Evolutionary conservation across 192 early-diverging fungal species (phyloP).

Genomic region (Umbelopsis sp.): DNA sequence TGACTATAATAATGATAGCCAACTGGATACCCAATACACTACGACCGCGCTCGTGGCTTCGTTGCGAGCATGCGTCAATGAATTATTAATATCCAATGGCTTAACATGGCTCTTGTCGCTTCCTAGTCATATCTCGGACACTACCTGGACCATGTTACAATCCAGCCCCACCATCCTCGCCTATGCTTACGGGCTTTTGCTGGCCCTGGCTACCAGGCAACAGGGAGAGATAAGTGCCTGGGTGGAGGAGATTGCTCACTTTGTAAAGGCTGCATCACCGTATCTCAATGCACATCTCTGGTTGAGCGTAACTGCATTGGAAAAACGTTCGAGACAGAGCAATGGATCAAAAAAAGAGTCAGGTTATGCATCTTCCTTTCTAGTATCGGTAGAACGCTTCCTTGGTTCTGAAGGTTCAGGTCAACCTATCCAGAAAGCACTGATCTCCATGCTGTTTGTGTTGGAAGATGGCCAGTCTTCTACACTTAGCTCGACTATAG

Average conservation of each 20-base stretch:
- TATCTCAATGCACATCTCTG: slow-evolving; percentile 7
- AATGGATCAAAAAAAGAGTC: too few relatives aligned
- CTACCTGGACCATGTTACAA: slow-evolving; percentile 26
- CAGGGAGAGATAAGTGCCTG: neutral
- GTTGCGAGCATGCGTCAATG: slow-evolving; percentile 29
- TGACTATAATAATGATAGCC: neutral
- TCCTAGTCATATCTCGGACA: slow-evolving; percentile 19
- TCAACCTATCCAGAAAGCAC: neutral
- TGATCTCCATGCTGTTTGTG: slow-evolving; percentile 1
- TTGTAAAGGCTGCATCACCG: slow-evolving; percentile 21
- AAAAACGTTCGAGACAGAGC: neutral
- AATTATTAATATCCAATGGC: slow-evolving; percentile 18
- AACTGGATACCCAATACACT: slow-evolving; percentile 14
- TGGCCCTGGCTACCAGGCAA: slow-evolving; percentile 12
- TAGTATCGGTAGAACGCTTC: too few relatives aligned
- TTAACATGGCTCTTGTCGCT: slow-evolving; percentile 26
- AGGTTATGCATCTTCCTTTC: too few relatives aligned
- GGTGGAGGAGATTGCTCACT: slow-evolving; percentile 17
- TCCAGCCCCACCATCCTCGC: slow-evolving; percentile 19
- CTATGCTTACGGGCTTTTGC: slow-evolving; percentile 32
- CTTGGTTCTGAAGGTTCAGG: neutral
- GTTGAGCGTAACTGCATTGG: neutral
- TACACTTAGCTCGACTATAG: neutral
- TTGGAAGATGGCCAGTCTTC: neutral
- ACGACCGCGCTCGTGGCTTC: slow-evolving; percentile 7